Evolutionary conservation across 352 stramenopile genomes (phyloP).

Genomic region (Pythium phragmitis): DNA sequence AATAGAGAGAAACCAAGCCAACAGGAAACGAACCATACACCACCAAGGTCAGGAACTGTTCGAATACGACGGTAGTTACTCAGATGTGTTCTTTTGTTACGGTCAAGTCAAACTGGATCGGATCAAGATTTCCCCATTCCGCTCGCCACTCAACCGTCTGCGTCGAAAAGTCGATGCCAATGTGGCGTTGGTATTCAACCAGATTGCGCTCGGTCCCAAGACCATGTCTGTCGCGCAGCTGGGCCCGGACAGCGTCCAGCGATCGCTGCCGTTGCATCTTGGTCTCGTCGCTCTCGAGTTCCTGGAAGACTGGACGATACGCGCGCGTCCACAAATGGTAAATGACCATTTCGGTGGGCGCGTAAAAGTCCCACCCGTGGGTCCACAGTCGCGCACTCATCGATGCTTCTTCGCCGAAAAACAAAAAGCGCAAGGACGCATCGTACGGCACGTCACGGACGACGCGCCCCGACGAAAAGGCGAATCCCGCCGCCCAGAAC

Average conservation of each 20-base stretch:
- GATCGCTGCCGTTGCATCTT: conserved; percentile 27
- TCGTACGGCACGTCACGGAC: conserved; percentile 87
- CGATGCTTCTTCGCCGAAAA: conserved; percentile 93
- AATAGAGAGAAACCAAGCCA: conserved; percentile 32
- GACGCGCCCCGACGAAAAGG: conserved; percentile 53
- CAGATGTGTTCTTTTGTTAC: conserved; percentile 9
- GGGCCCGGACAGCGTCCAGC: conserved; percentile 27
- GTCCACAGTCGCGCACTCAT: conserved; percentile 92
- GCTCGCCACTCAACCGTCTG: conserved; percentile 47
- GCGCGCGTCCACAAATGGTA: conserved; percentile 92
- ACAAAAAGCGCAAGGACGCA: conserved; percentile 79
- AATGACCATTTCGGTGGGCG: conserved; percentile 63
- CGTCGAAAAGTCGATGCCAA: conserved; percentile 50
- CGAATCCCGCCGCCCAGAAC: conserved; percentile 78
- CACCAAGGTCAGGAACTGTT: too few relatives aligned
- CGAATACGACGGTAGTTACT: not conserved
- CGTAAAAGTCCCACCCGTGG: conserved; percentile 89
- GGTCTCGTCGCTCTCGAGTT: conserved; percentile 48
- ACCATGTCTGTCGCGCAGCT: conserved; percentile 11
- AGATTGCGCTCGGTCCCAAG: conserved; percentile 42
- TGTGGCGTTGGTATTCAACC: conserved; percentile 44
- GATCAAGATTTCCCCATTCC: conserved; percentile 58
- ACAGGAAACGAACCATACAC: too few relatives aligned
- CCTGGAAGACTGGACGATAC: conserved; percentile 75
- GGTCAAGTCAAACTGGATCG: conserved; percentile 60